Base-by-base conservation (phyloP, 2,329 filamentous ascomycete genomes). In the Xylariaceae sp. region DNA sequence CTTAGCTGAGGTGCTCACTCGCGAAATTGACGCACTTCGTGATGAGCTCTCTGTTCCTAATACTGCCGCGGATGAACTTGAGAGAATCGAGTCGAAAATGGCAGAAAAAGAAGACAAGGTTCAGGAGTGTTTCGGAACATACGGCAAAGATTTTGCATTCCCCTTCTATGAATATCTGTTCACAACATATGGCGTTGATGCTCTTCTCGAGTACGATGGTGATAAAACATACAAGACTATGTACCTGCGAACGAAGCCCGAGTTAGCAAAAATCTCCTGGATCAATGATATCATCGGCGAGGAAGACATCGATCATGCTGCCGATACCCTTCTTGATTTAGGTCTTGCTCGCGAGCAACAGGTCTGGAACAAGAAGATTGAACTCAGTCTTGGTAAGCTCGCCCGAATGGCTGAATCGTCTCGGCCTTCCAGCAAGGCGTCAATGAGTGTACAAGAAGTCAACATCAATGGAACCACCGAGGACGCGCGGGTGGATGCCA, bases 351-450 rank as follows among this genome's bases (percentile, higher is more conserved):
- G 85, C 48, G 92, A 97, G 70, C 82, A 84, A 46, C 88, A 92
- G 63, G 75, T 94, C 3, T 97, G 93, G 93, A 91, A 85, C 73
- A 95, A 96, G 76, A 94, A 95, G 71, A 89, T 96, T 27, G 89
- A 97, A 72, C 77, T 97, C 21, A 96, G 91, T 55, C 79, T 99
- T 32, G 89, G 90, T 29, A 97, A 97, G 72, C 80, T 99, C 40
- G 83, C 87, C 13, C 79, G 85, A 48, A 73, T 97, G 60, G 90
- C 90, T 13, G 83, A 85, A 32, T 77, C 75, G 4, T 68, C 67
- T 11, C 62, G 62, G n/a, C 66, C 69, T 50, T 58, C 63, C 8
- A 68, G 64, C 42, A 64, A 68, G 52, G 63, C 64, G 16, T 70
- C 65, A 6, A 54, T 59, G 55, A 63, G 64, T 30, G 21, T 57